Percentiles rank a stretch among this genome's conserved stretches.
Conservation (phyloP, 352 stramenopile genomes). For the Globisporangium ultimum region DNA sequence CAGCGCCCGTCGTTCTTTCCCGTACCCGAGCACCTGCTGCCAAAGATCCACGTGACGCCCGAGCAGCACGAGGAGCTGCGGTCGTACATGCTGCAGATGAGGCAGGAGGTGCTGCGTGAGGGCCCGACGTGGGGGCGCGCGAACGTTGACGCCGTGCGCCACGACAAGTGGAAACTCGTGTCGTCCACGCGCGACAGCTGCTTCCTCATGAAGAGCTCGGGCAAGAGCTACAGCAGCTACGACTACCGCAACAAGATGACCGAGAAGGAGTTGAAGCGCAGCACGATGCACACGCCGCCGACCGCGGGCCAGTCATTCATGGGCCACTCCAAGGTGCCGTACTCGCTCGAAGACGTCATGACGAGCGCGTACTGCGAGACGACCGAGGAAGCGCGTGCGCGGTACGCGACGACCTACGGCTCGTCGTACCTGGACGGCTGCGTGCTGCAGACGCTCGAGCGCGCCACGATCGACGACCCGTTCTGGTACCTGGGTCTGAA, state of each 20-base stretch:
- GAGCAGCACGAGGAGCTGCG: constrained; percentile 65
- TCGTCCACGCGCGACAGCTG: constrained; percentile 38
- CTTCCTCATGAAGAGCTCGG: constrained; percentile 53
- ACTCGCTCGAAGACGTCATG: constrained; percentile 67
- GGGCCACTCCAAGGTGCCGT: constrained; percentile 43
- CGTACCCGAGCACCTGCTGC: constrained; percentile 43
- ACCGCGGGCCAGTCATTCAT: constrained; percentile 52
- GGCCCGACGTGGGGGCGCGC: constrained; percentile 60
- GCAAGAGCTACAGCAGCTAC: constrained; percentile 3
- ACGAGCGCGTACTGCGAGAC: constrained; percentile 59
- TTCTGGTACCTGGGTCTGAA: constrained; percentile 79
- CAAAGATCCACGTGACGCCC: constrained; percentile 41
- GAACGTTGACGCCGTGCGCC: constrained; percentile 42
- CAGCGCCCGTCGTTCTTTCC: constrained; percentile 31
- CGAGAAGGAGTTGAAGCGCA: background rate
- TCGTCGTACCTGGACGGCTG: constrained; percentile 54
- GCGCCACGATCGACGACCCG: constrained; percentile 54
- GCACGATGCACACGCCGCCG: constrained; percentile 10
- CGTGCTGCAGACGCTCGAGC: constrained; percentile 61
- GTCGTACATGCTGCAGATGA: constrained; percentile 45
- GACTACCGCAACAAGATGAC: background rate
- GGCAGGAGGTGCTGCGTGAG: constrained; percentile 46
- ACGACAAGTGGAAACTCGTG: constrained; percentile 53
- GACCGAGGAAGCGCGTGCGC: constrained; percentile 40
- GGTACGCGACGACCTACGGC: constrained; percentile 43